A percentile compares a stretch with the other conserved stretches of the same genome.
Evolutionary conservation across 768 basidiomycete species (phyloP).

Genomic region (Mycena vulgaris): DNA sequence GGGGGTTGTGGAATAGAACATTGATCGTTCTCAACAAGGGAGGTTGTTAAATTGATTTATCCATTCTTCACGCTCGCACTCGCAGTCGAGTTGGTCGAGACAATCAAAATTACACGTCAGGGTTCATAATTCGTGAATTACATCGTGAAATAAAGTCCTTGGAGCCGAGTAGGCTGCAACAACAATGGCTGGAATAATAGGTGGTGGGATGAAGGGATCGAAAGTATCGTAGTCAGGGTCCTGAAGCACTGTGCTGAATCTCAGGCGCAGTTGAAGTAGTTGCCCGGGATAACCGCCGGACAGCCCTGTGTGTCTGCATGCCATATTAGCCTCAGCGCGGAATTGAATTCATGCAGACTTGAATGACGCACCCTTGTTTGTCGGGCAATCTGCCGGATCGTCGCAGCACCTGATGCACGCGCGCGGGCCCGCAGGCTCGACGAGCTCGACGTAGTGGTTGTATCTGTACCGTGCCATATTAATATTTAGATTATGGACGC

Average conservation of each 20-base stretch:
- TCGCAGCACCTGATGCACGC: conserved; percentile 75
- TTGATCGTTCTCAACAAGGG: too few species aligned
- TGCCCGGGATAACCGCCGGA: conserved; percentile 65
- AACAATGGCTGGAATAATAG: not conserved
- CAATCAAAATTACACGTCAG: too few species aligned
- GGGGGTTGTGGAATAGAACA: too few species aligned
- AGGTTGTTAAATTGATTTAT: too few species aligned
- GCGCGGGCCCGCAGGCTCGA: conserved; percentile 65
- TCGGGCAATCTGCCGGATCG: conserved; percentile 68
- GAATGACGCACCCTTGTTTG: conserved; percentile 56
- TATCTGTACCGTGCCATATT: conserved; percentile 51
- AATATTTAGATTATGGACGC: not conserved
- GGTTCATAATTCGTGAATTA: not conserved
- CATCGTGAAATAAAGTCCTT: not conserved
- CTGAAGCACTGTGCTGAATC: not conserved
- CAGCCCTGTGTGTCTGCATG: conserved; percentile 64
- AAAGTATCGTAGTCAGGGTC: too few species aligned
- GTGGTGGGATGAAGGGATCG: too few species aligned
- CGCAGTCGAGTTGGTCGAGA: too few species aligned
- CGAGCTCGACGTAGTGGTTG: conserved; percentile 73
- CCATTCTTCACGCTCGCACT: too few species aligned
- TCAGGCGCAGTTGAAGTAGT: conserved; percentile 69
- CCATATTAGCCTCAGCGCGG: not conserved
- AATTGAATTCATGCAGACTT: not conserved
- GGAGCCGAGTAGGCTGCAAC: too few species aligned